These are phyloP conservation scores for Moesziomyces parantarcticus DNA, from an alignment of 1,284 basidiomycete genomes.

Conservation along the genomic window DNA sequence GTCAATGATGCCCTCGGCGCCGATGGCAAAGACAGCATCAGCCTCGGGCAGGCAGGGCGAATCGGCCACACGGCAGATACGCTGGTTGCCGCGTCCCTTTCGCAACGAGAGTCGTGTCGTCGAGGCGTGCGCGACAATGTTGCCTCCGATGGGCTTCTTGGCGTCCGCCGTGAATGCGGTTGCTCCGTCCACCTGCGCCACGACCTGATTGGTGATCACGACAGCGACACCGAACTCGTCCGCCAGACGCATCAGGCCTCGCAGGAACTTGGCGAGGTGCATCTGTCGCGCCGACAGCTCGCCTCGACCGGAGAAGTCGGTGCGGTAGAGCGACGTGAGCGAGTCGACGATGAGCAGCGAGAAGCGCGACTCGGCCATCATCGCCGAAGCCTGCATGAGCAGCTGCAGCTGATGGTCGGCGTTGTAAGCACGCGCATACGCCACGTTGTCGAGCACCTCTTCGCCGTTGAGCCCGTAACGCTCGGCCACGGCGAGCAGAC, in stretches of 20 bases:
- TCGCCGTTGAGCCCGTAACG: conserved; percentile 94
- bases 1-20: conserved; percentile 68
- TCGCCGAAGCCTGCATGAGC: conserved; percentile 88
- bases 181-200: conserved; percentile 86
- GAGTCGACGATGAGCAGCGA: conserved; percentile 96
- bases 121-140: conserved; percentile 68
- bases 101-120: conserved; percentile 78
- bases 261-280: conserved; percentile 95
- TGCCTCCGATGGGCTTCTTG: conserved; percentile 86
- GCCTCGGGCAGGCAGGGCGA: conserved; percentile 97
- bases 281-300: conserved; percentile 95
- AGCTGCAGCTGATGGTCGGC: conserved; percentile 96
- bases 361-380: conserved; percentile 78
- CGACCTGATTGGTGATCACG: conserved; percentile 97
- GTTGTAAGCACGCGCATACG: conserved; percentile 98
- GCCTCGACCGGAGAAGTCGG: conserved; percentile 94
- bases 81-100: conserved; percentile 90
- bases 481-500: conserved; percentile 93
- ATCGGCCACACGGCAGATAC: conserved; percentile 96
- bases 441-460: conserved; percentile 97
- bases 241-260: conserved; percentile 89
- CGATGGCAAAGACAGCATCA: conserved; percentile 93
- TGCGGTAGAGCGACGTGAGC: conserved; percentile 93
- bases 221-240: conserved; percentile 99
- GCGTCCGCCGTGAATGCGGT: conserved; percentile 72